Evolutionary conservation across 805 yeast genomes (phyloP), one percentile per base, ranked within the genome.

Genomic region (Pichia cabralensis): DNA sequence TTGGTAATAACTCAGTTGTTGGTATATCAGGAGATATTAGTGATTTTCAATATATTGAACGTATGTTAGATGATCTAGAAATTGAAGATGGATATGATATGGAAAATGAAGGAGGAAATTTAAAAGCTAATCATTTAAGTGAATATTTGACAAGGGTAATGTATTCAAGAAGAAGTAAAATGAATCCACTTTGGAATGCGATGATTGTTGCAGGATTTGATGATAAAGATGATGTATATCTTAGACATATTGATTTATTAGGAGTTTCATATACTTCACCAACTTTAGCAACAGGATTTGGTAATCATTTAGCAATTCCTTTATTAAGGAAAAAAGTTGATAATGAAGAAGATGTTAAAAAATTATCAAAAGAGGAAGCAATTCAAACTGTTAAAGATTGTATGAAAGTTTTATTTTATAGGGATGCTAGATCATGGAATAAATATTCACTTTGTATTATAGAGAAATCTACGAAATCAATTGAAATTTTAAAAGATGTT

Each of bases 171-270:
- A 74, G 99, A 60, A 71, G 81, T 34, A 86, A 92, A 60, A 79
- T 92, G 89, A 76, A 92, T 56, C 99, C 99, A 17, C 67, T 86
- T 44, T 92, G 97, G 97, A 92, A 92, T 60, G 80, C 97, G 1
- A 62, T 82, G 25, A 67, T 92, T 37, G 96, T 92, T 34, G 96
- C 86, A 11, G 99, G 99, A 8, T 67, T 80, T 47, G 80, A 81
- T 53, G 75, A 71, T 43, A 76, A 76, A 38, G 68, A 63, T 30
- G 67, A 72, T 46, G 85, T 92, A 29, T 82, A 81, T 49, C 67
- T 92, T 52, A 76, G 79, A 46, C 88, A 83, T 53, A 94, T 86
- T 30, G 96, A 92, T 56, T 65, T 92, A 41, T 69, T 88, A 40
- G 99, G 99, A 33, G 95, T 86, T 19, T 72, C 95, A 3, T 92